Base-by-base conservation (phyloP, 2,329 filamentous ascomycete species). In the Xylaria sp. region DNA sequence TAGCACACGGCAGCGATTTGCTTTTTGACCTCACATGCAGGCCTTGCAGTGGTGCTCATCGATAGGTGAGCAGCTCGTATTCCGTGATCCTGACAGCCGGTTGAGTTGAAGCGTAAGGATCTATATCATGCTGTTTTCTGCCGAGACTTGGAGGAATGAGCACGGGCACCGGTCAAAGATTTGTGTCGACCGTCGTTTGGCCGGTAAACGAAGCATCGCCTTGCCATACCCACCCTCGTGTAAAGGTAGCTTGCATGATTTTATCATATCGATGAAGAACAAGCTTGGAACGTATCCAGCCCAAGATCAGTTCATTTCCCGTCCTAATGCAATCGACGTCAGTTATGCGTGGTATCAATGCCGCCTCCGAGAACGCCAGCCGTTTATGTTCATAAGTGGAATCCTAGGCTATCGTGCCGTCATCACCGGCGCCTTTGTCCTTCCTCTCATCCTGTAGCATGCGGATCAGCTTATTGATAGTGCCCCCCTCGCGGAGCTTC, bases 391-490 rank as follows among this genome's bases (percentile, higher is more conserved):
- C 64, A 59, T 68, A n/a, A 60, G 55, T 55, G 41, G 39, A 58
- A 63, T 25, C 48, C 44, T n/a, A 41, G 32, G 55, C 62, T 63
- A 65, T 62, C 64, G 74, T 72, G 55, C 72, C 74, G 51, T 78
- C 77, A 50, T 79, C 77, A 12, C 70, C 74, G 8, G 74, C 50
- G 6, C 77, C 77, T 66, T 76, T 78, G 25, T 80, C 78, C 64
- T 80, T 81, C 13, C 78, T 76, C 71, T 81, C 78, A 41, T 80
- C 79, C 57, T 80, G 76, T 32, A 81, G 68, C 72, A 79, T 75
- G 20, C 79, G 77, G 20, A 81, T 80, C 48, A 81, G 70, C 70
- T 80, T 81, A 71, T 81, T 80, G 58, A 81, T 80, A 23, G 77
- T 81, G 7, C 79, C 76, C 0, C 78, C 78, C 32, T 78, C 76